Base-by-base conservation (phyloP, 306 rosid genomes). In the Biancaea sappan region DNA sequence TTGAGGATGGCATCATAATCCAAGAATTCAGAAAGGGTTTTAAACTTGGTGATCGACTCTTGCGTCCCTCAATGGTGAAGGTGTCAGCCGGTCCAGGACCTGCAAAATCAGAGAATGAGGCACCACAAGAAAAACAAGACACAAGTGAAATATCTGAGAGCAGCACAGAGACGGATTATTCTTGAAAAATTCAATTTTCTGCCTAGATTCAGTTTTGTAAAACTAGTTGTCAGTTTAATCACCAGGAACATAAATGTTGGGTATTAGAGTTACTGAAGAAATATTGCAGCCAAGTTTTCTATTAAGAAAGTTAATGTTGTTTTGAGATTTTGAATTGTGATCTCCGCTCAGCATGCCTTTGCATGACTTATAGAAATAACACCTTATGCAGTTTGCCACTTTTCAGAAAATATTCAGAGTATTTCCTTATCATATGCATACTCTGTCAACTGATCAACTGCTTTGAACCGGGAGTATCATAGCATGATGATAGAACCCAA, bases 61-160 rank as follows among this genome's bases (percentile, higher is more conserved):
- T 93, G 72, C 95, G 98, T 18, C 97, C 98, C 0, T 81, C 98
- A 19, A 93, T 93, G 98, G 98, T 93, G 48, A 93, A 93, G 85
- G 98, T 93, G 74, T 93, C 98, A 5, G 93, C 98, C 26, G 97
- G 98, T 70, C 98, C 98, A 1, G 98, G 98, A 62, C 98, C 97
- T 57, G 80, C 88, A 28, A 86, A 86, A 86, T 65, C 83, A 5
- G 88, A 89, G 29, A 81, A 83, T 61, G 86, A 48, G 52, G 87
- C 72, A 72, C 44, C 74, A 0, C 73, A 69, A 57, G 90, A 79
- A 74, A 89, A 70, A 44, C 78, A 79, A 14, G 90, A 75, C 61
- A 54, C 66, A 29, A 74, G 52, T 79, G 89, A 86, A 64, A 63
- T 37, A 11, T 47, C 82, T 6, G 84, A 78, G 38, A 78, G 73